Evolutionary conservation across 2,329 filamentous ascomycete genomes (phyloP), one percentile per base, ranked within the genome.

Genomic region (Aspergillus sp.): DNA sequence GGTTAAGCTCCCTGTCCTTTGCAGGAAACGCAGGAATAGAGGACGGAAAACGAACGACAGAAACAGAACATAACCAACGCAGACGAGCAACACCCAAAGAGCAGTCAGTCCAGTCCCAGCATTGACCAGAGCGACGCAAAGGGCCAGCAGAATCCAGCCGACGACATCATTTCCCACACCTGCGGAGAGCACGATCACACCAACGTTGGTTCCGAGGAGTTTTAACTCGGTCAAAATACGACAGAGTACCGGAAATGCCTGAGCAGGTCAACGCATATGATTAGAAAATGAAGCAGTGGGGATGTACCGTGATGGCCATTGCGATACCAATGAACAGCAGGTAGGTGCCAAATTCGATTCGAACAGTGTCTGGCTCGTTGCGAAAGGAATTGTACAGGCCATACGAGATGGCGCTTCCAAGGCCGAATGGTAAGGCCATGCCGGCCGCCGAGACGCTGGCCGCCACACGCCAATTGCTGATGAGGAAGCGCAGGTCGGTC

Each of bases 41-140:
- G 90, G 91, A 12, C 84, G 82, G 41, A 96, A 79, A 1, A 75
- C 77, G 56, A 82, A 88, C 17, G 85, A 74, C 17, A 96, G 75
- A 59, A 95, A 85, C 0, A 95, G 64, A 17, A 85, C 78, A 71
- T 86, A 97, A 37, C 80, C 91, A 13, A 86, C 70, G 43, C 81
- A 83, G 20, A 84, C 82, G 10, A 97, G 77, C 5, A 97, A 72
- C 5, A 95, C 89, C 70, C 83, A 97, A 0, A 97, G 76, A 0
- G 91, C 90, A 0, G 88, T 84, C 17, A 97, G 67, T 0, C 91
- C 91, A 41, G 79, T 85, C 13, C 83, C 83, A 25, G 90, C 89
- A 62, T 97, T 97, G 60, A 95, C 90, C 22, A 97, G 78, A 0
- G 91, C 88, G 30, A 97, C 90, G 57, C 91, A 96, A 23, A 97